Percentiles rank a stretch among this genome's conserved stretches.
Conservation (phyloP, 1,284 basidiomycete species). For the Ceratobasidium papillatum region DNA sequence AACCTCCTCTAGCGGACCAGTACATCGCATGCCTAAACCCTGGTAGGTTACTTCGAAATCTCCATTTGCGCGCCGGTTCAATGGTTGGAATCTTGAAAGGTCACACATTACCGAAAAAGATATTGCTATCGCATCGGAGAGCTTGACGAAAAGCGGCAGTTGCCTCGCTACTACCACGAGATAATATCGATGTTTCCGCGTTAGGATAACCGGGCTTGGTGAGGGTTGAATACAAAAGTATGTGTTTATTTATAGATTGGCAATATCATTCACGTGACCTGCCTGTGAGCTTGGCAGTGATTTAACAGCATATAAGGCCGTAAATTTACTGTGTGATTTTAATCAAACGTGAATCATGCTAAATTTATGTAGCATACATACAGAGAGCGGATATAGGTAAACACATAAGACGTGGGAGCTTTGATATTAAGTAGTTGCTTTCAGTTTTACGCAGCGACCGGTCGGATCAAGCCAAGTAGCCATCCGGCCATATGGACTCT, state of each 20-base stretch:
- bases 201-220: background rate
- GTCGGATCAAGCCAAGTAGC: conserved; percentile 34
- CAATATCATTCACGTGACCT: background rate
- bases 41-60: background rate
- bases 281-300: too few species aligned
- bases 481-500: conserved; percentile 32
- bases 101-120: background rate
- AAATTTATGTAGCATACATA: too few species aligned
- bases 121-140: background rate
- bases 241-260: too few species aligned
- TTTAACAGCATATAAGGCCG: too few species aligned
- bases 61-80: background rate
- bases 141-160: background rate
- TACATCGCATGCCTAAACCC: background rate
- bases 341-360: too few species aligned
- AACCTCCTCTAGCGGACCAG: background rate
- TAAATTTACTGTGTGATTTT: too few species aligned
- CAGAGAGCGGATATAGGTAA: too few species aligned
- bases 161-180: background rate
- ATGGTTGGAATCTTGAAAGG: background rate
- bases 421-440: background rate
- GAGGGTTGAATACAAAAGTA: background rate
- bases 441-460: conserved; percentile 20
- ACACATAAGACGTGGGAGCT: too few species aligned
- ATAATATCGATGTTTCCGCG: background rate